phyloP scores from a whole-genome alignment of 371 early-diverging fungal species.

The Apophysomyces trapeziformis region DNA sequence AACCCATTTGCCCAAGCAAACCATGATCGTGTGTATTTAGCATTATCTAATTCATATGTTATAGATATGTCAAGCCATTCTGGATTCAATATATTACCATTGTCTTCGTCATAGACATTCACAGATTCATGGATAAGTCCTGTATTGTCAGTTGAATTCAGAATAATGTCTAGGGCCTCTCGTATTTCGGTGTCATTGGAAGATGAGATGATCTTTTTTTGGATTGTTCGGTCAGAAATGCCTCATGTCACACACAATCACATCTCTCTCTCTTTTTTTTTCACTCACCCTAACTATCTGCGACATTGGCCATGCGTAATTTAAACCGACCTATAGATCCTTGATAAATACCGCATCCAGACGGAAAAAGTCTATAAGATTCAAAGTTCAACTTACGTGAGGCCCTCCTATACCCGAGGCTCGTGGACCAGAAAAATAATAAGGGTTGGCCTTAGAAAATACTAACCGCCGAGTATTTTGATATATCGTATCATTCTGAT shows the following conservation, averaged over 20 bases:
- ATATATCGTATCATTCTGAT: constrained; percentile 54
- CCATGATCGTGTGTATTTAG: constrained; percentile 43
- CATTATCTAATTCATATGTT: constrained; percentile 8
- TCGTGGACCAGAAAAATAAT: constrained; percentile 56
- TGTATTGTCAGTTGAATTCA: constrained; percentile 32
- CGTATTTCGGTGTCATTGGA: constrained; percentile 35
- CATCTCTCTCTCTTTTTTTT: too few species aligned
- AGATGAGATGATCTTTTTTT: constrained; percentile 32
- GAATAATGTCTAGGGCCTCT: constrained; percentile 35
- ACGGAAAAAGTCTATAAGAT: too few species aligned
- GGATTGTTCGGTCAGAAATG: neutral
- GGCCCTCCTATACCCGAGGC: constrained; percentile 67
- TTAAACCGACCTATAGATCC: constrained; percentile 9
- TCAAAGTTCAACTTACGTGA: constrained; percentile 47
- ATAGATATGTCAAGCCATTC: neutral
- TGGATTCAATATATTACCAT: neutral
- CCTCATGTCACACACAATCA: neutral
- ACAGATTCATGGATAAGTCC: constrained; percentile 52
- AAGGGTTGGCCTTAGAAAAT: constrained; percentile 62
- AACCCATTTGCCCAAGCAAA: constrained; percentile 57
- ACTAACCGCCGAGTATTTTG: constrained; percentile 61
- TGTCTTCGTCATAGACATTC: constrained; percentile 32
- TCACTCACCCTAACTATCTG: constrained; percentile 32
- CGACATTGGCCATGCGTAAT: constrained; percentile 39
- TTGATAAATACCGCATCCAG: neutral